phyloP scores from a whole-genome alignment of 2,329 filamentous ascomycete species.

The Fusarium beomiforme region DNA sequence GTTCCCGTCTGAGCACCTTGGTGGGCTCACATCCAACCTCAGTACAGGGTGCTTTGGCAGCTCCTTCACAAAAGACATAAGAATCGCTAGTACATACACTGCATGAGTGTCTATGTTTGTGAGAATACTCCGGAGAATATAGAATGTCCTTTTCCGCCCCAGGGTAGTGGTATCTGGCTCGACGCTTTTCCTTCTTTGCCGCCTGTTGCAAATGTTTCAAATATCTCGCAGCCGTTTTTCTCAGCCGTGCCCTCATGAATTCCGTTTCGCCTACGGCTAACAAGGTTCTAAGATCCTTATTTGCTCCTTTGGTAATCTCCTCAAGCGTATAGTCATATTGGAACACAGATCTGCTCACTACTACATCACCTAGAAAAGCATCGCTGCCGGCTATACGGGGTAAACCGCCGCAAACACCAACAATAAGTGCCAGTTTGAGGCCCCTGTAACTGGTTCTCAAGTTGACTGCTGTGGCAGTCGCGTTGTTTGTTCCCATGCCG shows the following conservation, averaged over 20 bases:
- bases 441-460: constrained; percentile 47
- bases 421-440: constrained; percentile 49
- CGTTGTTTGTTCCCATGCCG: constrained; percentile 42
- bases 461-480: constrained; percentile 39
- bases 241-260: neutral
- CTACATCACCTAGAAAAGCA: neutral
- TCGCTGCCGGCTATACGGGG: constrained; percentile 17
- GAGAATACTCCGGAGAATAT: neutral
- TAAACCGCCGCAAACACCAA: constrained; percentile 53
- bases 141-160: neutral
- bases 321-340: neutral
- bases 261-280: neutral
- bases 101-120: neutral
- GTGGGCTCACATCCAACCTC: neutral
- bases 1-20: neutral
- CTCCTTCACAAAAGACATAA: neutral
- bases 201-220: neutral
- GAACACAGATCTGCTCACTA: neutral
- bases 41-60: neutral
- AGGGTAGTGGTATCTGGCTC: neutral
- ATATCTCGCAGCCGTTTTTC: neutral
- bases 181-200: neutral
- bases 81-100: neutral
- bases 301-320: neutral
- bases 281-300: neutral